phyloP scores from a whole-genome alignment of 306 rosid species.

The Calophaca sinica region DNA sequence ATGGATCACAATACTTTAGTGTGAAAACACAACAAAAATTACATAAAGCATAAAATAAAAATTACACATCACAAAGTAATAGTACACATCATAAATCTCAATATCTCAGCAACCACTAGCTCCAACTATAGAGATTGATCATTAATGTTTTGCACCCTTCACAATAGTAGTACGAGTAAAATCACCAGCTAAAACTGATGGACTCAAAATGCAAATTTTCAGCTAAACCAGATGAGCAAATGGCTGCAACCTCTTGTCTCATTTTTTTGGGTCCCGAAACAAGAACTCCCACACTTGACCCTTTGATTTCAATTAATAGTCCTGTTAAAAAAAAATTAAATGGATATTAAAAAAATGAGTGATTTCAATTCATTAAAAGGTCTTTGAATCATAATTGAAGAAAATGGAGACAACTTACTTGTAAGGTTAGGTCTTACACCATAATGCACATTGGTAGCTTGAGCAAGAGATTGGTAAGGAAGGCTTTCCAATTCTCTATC shows the following conservation, averaged over 20 bases:
- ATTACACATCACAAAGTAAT: no score
- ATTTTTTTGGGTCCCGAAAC: constrained; percentile 73
- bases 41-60: no score
- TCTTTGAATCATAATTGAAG: not conserved
- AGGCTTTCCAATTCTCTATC: constrained; percentile 74
- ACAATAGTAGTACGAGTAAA: not conserved
- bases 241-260: constrained; percentile 80
- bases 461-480: constrained; percentile 57
- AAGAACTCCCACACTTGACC: constrained; percentile 59
- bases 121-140: no score
- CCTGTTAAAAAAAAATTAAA: constrained; percentile 41
- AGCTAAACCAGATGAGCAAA: constrained; percentile 66
- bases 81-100: no score
- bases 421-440: constrained; percentile 72
- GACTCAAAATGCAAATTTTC: constrained; percentile 76
- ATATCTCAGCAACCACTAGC: no score
- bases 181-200: constrained; percentile 83
- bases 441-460: constrained; percentile 63
- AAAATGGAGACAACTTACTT: constrained; percentile 55
- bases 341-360: not conserved
- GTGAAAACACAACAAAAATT: no score
- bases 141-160: no score
- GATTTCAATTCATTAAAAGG: constrained; percentile 21
- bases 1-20: no score
- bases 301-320: constrained; percentile 57